Evolutionary conservation across 177 flowering plant species (phyloP).

Genomic region (Vitis hybrid): DNA sequence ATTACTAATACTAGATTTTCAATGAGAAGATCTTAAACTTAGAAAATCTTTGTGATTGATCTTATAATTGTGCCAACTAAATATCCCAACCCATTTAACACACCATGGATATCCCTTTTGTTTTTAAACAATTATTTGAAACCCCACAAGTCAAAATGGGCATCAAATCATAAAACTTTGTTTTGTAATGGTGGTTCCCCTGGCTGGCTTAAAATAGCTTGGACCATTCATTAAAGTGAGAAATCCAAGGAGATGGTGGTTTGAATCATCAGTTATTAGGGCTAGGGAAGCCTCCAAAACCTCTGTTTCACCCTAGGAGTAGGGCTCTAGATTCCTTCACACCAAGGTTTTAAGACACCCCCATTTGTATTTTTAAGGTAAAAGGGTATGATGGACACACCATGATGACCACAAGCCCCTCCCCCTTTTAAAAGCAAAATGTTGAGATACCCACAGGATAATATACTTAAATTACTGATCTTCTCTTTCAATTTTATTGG

Average conservation of each 20-base stretch:
- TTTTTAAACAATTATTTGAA: too few species aligned
- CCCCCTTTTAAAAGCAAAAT: conserved; percentile 20
- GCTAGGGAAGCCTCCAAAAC: conserved; percentile 8
- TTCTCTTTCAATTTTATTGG: conserved; percentile 10
- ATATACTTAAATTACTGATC: conserved; percentile 23
- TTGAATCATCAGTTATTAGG: not conserved
- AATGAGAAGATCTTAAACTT: too few species aligned
- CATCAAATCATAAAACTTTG: too few species aligned
- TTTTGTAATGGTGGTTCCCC: too few species aligned
- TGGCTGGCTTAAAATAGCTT: too few species aligned
- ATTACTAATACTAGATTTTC: too few species aligned
- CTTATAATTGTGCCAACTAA: too few species aligned
- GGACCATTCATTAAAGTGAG: conserved; percentile 1
- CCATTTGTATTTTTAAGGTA: not conserved
- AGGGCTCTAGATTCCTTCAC: conserved; percentile 25
- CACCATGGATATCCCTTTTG: too few species aligned
- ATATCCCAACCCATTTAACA: too few species aligned
- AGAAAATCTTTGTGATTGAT: too few species aligned
- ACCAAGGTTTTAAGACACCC: not conserved
- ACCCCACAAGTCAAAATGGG: too few species aligned
- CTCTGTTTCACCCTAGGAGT: conserved; percentile 9
- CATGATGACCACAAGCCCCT: conserved; percentile 8
- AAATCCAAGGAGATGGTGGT: conserved; percentile 16
- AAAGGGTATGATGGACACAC: not conserved
- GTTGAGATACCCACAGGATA: conserved; percentile 29